Base-by-base conservation (phyloP, 139 green algal genomes). In the Edaphochlamys debaryana region DNA sequence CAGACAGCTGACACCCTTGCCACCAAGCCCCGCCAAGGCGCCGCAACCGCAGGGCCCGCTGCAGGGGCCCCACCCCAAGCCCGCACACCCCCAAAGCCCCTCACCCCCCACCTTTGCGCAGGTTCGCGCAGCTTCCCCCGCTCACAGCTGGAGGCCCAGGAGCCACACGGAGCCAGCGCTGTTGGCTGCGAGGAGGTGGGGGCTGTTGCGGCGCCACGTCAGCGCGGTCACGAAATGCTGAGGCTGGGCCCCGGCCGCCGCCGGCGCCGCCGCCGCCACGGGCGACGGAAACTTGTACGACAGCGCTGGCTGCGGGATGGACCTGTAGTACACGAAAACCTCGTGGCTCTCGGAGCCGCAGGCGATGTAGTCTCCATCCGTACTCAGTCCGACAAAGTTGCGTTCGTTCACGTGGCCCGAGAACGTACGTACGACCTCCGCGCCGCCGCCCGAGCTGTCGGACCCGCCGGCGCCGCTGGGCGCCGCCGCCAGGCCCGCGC, bases 311-410 rank as follows among this genome's bases (percentile, higher is more conserved):
- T 48, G 78, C 25, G 75, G 62, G 6, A 87, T n/a, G 7, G 54
- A 69, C 40, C 86, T 69, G 72, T 90, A 68, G 63, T 93, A 93
- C 48, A 90, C 84, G 69, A 79, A 83, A 40, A 92, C 86, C 71
- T 86, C 68, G 67, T 92, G 90, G 32, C 86, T 95, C 81, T 99
- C 96, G 40, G 81, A 94, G 58, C 96, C 96, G 71, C 92, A 96
- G 11, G 96, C 96, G 1, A 98, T 80, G 62, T 97, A 95, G 50
- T 95, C 92, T 17, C 75, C 75, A 0, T 94, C 87, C 0, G 92
- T 91, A 20, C 82, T 89, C 34, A 99, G 87, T 25, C 96, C 96
- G n/a, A 98, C 96, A 87, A 99, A 99, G 87, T 99, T 98, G 79
- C 95, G 95, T 83, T 97, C 92, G 63, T 99, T 99, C 48, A 79